These are phyloP conservation scores for Phytophthora uliginosa DNA, from an alignment of 352 stramenopile genomes.

Conservation along the genomic window DNA sequence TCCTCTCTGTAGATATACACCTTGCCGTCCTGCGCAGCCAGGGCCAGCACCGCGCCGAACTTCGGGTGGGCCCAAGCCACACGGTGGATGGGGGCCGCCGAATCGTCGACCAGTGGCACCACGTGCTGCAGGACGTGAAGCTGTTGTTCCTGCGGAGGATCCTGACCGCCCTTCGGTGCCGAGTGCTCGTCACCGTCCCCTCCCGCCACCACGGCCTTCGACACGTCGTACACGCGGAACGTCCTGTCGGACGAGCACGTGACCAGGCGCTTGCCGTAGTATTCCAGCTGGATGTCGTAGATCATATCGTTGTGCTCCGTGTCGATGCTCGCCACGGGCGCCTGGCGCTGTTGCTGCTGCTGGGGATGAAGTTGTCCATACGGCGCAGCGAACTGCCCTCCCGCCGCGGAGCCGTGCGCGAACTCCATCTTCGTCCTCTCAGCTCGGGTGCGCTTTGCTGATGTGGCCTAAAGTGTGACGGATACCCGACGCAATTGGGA, in stretches of 20 bases:
- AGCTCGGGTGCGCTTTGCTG: background rate
- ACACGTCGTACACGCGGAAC: constrained; percentile 89
- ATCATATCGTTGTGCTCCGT: constrained; percentile 93
- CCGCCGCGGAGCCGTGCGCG: constrained; percentile 10
- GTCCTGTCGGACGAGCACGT: constrained; percentile 88
- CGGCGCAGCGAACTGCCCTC: constrained; percentile 20
- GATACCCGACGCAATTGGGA: constrained; percentile 21
- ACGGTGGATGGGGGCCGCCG: constrained; percentile 76
- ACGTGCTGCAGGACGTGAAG: constrained; percentile 71
- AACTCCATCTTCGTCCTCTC: constrained; percentile 28
- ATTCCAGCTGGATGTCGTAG: constrained; percentile 92
- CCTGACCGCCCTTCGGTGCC: constrained; percentile 10
- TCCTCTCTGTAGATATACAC: constrained; percentile 91
- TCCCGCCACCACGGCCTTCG: constrained; percentile 46
- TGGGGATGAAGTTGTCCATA: constrained; percentile 16
- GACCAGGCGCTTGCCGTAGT: constrained; percentile 86
- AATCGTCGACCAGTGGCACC: constrained; percentile 73
- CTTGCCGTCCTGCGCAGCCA: constrained; percentile 84
- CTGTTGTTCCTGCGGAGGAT: constrained; percentile 18
- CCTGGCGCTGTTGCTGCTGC: constrained; percentile 41
- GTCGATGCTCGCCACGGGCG: constrained; percentile 74
- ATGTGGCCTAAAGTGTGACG: constrained; percentile 4
- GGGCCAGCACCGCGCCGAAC: constrained; percentile 83
- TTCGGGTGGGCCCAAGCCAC: constrained; percentile 89
- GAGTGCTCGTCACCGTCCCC: constrained; percentile 15